Percentiles rank a stretch among this genome's conserved stretches.
phyloP scores from a whole-genome alignment of 2,329 filamentous ascomycete genomes.

The Paecilomyces dactylethromorphus region DNA sequence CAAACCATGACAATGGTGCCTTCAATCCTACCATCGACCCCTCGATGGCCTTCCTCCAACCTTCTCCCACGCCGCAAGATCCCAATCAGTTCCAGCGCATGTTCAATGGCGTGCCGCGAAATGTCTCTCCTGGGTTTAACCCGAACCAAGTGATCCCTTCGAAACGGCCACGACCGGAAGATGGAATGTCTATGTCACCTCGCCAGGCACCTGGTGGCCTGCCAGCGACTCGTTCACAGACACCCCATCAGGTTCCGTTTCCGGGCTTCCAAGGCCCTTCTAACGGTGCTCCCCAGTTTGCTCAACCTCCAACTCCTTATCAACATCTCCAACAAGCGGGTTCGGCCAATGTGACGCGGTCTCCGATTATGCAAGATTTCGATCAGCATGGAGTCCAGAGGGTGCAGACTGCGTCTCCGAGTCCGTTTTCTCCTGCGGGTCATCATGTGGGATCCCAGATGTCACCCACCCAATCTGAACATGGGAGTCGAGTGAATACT shows the following conservation, averaged over 20 bases:
- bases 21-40: slow-evolving; percentile 43
- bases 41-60: slow-evolving; percentile 42
- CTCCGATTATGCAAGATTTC: slow-evolving; percentile 78
- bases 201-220: slow-evolving; percentile 67
- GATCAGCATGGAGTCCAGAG: slow-evolving; percentile 62
- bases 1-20: slow-evolving; percentile 43
- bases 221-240: slow-evolving; percentile 82
- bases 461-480: slow-evolving; percentile 71
- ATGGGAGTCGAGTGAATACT: slow-evolving; percentile 58
- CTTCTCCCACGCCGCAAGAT: slow-evolving; percentile 42
- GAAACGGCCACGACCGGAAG: slow-evolving; percentile 79
- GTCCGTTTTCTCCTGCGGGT: slow-evolving; percentile 74
- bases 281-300: slow-evolving; percentile 55
- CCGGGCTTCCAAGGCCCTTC: slow-evolving; percentile 62
- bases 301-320: slow-evolving; percentile 61
- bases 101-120: slow-evolving; percentile 79
- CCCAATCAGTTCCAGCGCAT: slow-evolving; percentile 54
- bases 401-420: slow-evolving; percentile 86
- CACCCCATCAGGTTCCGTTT: slow-evolving; percentile 72
- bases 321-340: slow-evolving; percentile 76
- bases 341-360: slow-evolving; percentile 80
- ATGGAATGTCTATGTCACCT: slow-evolving; percentile 77
- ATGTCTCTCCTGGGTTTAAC: slow-evolving; percentile 72
- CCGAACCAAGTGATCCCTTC: slow-evolving; percentile 80
- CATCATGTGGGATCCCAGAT: slow-evolving; percentile 66